Conservation (phyloP, 2,329 filamentous ascomycete species). For the Aspergillus oerlinghausenensis region DNA sequence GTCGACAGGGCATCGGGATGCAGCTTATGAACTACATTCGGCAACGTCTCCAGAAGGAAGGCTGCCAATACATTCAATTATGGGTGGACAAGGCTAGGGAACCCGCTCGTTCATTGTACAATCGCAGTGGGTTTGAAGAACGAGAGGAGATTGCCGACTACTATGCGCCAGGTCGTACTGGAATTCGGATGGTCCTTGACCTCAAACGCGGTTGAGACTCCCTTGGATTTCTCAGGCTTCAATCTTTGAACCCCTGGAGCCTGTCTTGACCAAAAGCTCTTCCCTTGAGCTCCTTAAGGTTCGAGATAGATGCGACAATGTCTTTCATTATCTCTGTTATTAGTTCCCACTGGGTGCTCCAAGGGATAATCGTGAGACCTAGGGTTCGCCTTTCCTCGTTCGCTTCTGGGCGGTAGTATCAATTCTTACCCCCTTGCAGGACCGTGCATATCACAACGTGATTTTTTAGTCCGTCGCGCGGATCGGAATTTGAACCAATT, state of each 20-base stretch:
- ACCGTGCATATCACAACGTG: constrained; percentile 28
- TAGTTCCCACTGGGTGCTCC: constrained; percentile 15
- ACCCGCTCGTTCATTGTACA: constrained; percentile 44
- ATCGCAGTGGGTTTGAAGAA: constrained; percentile 43
- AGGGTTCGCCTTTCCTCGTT: constrained; percentile 18
- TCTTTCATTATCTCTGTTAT: constrained; percentile 10
- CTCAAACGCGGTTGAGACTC: constrained; percentile 21
- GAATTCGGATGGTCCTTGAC: constrained; percentile 41
- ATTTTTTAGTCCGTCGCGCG: constrained; percentile 17
- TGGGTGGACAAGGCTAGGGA: constrained; percentile 49
- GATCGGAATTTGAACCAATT: constrained; percentile 22
- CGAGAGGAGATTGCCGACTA: constrained; percentile 45
- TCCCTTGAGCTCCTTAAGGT: constrained; percentile 6
- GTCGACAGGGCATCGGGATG: constrained; percentile 45
- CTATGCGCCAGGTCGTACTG: constrained; percentile 47
- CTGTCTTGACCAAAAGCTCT: constrained; percentile 14
- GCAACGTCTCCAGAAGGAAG: constrained; percentile 41
- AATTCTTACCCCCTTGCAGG: constrained; percentile 30
- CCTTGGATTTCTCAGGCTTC: constrained; percentile 10
- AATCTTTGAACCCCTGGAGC: constrained; percentile 7
- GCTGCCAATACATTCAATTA: constrained; percentile 46
- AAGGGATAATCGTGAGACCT: constrained; percentile 15
- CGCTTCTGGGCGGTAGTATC: constrained; percentile 6
- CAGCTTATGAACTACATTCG: constrained; percentile 43
- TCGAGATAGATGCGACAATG: constrained; percentile 4